These are phyloP conservation scores for Aspergillus sp. DNA, from an alignment of 2,329 filamentous ascomycete genomes.

Conservation along the genomic window DNA sequence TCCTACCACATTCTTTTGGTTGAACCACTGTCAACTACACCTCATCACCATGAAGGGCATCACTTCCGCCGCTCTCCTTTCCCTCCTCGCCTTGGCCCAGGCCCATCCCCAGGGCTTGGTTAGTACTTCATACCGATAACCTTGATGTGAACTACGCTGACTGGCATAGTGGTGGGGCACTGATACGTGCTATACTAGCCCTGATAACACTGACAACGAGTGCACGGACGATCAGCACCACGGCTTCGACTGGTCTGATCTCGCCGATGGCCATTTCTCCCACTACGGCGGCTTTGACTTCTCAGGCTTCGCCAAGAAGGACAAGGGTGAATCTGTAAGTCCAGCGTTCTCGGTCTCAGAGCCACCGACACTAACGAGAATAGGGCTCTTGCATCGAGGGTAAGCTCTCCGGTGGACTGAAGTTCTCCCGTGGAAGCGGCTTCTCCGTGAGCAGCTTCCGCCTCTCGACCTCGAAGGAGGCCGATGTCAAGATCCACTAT, in stretches of 20 bases:
- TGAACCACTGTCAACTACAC: background rate
- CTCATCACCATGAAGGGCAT: conserved; percentile 26
- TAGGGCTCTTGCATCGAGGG: conserved; percentile 63
- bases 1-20: conserved; percentile 7
- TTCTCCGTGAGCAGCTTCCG: conserved; percentile 78
- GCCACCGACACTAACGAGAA: conserved; percentile 17
- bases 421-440: conserved; percentile 51
- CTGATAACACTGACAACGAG: conserved; percentile 71
- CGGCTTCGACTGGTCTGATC: conserved; percentile 71
- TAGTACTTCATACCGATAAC: conserved; percentile 33
- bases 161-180: conserved; percentile 47
- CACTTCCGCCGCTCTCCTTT: conserved; percentile 25
- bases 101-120: conserved; percentile 37
- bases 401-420: conserved; percentile 39
- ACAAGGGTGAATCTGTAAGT: conserved; percentile 44
- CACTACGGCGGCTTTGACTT: conserved; percentile 73
- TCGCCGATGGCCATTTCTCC: conserved; percentile 61
- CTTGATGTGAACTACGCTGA: background rate
- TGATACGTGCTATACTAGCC: conserved; percentile 61
- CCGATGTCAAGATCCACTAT: conserved; percentile 82
- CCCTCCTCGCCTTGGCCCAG: conserved; percentile 48
- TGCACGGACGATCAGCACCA: conserved; percentile 68
- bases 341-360: background rate
- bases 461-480: conserved; percentile 71
- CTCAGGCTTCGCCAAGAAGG: conserved; percentile 68